Conservation (phyloP, 2,329 filamentous ascomycete species). For the Xylaria sp. region DNA sequence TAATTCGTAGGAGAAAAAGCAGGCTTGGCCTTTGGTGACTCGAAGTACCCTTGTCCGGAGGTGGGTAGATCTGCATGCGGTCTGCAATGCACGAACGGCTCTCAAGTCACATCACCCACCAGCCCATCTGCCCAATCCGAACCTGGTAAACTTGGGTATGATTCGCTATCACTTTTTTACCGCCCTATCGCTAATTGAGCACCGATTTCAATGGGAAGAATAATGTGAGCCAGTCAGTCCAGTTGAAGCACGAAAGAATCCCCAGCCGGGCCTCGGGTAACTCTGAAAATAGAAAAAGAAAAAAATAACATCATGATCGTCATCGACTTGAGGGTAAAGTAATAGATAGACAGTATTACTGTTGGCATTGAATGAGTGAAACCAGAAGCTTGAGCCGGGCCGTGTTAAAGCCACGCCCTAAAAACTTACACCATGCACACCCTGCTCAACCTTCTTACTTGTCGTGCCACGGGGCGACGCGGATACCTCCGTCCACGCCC, state of each 20-base stretch:
- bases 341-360: conserved; percentile 3
- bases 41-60: neutral
- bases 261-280: too few relatives aligned
- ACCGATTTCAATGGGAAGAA: too few relatives aligned
- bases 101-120: conserved; percentile 13
- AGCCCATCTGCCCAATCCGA: conserved; percentile 3
- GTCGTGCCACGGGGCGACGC: too few relatives aligned
- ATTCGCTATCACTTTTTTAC: too few relatives aligned
- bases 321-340: neutral
- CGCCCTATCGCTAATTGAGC: too few relatives aligned
- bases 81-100: conserved; percentile 9
- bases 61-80: conserved; percentile 8
- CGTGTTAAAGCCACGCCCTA: neutral
- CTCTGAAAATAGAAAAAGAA: too few relatives aligned
- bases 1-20: too few relatives aligned
- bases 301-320: neutral
- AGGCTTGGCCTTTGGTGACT: too few relatives aligned
- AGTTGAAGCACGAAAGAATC: too few relatives aligned
- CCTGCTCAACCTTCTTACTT: too few relatives aligned
- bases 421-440: neutral
- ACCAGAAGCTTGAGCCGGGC: neutral
- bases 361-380: conserved; percentile 6
- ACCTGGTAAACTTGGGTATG: neutral
- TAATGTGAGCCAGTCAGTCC: too few relatives aligned
- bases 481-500: too few relatives aligned